These are phyloP conservation scores for Clitopilus passeckerianus DNA, from an alignment of 768 basidiomycete species.

Conservation along the genomic window DNA sequence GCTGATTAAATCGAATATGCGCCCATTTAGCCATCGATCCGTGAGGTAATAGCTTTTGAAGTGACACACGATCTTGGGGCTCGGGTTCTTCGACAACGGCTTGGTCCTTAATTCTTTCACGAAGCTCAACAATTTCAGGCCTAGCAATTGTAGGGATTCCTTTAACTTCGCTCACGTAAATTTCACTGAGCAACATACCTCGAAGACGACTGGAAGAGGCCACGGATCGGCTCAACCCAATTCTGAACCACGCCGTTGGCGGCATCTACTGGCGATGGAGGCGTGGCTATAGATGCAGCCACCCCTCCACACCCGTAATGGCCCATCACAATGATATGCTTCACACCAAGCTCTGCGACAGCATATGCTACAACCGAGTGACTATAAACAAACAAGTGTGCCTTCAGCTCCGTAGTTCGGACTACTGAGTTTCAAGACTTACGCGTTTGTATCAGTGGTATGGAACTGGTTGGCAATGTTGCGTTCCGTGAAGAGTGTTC, in stretches of 20 bases:
- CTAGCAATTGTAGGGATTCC: constrained; percentile 3
- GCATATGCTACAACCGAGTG: constrained; percentile 15
- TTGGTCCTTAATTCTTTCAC: constrained; percentile 8
- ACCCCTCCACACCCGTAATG: constrained; percentile 20
- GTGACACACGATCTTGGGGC: constrained; percentile 12
- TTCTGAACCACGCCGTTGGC: constrained; percentile 12
- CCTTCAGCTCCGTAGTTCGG: not conserved
- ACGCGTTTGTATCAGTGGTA: constrained; percentile 13
- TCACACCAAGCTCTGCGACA: constrained; percentile 11
- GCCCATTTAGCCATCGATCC: not conserved
- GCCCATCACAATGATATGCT: constrained; percentile 19
- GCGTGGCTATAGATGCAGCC: constrained; percentile 11
- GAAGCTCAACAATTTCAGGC: constrained; percentile 13
- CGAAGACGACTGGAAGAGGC: constrained; percentile 13
- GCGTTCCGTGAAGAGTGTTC: constrained; percentile 16
- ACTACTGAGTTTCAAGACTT: not conserved
- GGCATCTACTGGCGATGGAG: constrained; percentile 3
- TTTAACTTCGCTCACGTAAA: not conserved
- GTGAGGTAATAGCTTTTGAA: not conserved
- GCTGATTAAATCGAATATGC: constrained; percentile 2
- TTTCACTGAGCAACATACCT: constrained; percentile 4
- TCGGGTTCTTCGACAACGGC: constrained; percentile 9
- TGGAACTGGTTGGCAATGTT: constrained; percentile 18
- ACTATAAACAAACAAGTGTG: constrained; percentile 1
- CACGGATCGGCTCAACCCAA: constrained; percentile 18